Evolutionary conservation across 768 basidiomycete genomes (phyloP), one percentile per base, ranked within the genome.

Genomic region (Phaeotremella skinneri): DNA sequence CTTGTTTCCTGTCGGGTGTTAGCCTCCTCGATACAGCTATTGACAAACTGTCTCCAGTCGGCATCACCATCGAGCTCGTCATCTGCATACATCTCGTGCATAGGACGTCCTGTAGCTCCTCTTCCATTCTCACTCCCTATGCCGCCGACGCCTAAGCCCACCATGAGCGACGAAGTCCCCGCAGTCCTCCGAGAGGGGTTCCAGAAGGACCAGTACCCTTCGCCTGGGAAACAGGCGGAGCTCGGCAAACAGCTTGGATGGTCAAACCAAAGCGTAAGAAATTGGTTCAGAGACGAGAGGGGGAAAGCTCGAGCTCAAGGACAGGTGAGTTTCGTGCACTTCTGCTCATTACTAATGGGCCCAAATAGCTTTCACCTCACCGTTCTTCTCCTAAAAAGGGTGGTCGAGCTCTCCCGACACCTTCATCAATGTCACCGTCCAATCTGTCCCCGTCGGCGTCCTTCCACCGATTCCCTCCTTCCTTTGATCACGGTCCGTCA

Each of bases 401-500:
- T 23, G 6, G 9, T 7, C 13, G 20, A 45, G 23, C 43, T 6
- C 43, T 45, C 11, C 43, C 43, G 21, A 45, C 43, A 20, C 43
- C 43, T 6, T 11, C 21, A 13, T 45, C 43, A 7, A 11, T 45
- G 7, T 45, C 43, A 45, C 43, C 43, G 23, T 45, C 43, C 21
- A 45, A 45, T 23, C 7, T 13, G 6, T 45, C 43, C 13, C 43
- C 43, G 6, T 45, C 43, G 7, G 23, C 43, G 6, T 45, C 43
- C 43, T 45, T 13, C 21, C 11, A 13, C 23, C 43, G 43, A 14
- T 45, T 45, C 43, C 43, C 43, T 13, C 43, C 43, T 45, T 45
- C 43, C 43, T 45, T 45, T 45, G 43, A 45, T 45, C 43, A 45
- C 23, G 11, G 13, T 45, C 21, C 60, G 4, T 67, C 69, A 11